Base-by-base conservation (phyloP, 1,284 basidiomycete genomes). In the Moniliophthora roreri region DNA sequence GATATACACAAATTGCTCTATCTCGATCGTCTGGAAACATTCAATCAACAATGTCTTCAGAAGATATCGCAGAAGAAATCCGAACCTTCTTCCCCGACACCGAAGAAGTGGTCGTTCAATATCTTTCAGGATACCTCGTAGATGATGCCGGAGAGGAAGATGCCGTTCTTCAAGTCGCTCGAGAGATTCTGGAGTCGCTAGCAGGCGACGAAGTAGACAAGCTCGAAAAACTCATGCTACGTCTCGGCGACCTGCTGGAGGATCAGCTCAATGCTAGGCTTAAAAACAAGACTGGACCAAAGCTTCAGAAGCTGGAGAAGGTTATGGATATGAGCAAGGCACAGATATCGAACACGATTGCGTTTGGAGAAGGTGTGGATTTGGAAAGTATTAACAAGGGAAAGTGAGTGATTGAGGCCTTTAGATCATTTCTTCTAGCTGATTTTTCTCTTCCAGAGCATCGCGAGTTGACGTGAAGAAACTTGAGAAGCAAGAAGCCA, bases 381-480 rank as follows among this genome's bases (percentile, higher is more conserved):
- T 77, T 98, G 54, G 95, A 97, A 71, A 92, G 89, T 49, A 92
- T 94, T 58, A 95, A 93, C 72, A 95, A 97, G 78, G 89, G 89
- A 73, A 97, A 89, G 91, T 92, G 68, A 70, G 87, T 83, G 40
- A 39, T 11, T 15, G 6, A 49, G 28, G 55, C 38, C 50, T 37
- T 60, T 48, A 52, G 54, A 56, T 23, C 35, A 45, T 54, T 40
- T 49, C 46, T 47, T 35, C 51, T 53, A 35, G 53, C 48, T 56
- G 56, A 60, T 58, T 37, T 15, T 48, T 53, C 24, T 45, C 62
- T 56, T 49, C 39, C 61, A 92, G 92, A 70, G 93, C 92, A 28
- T 95, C 95, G 44, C 89, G 93, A 45, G 97, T 99, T 53, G 97
- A 99, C 75, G 84, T 99, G 59, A 95, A 93, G 74, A 98, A 98